Evolutionary conservation across 257 asterid genomes (phyloP).

Genomic region (Penstemon eatonii): DNA sequence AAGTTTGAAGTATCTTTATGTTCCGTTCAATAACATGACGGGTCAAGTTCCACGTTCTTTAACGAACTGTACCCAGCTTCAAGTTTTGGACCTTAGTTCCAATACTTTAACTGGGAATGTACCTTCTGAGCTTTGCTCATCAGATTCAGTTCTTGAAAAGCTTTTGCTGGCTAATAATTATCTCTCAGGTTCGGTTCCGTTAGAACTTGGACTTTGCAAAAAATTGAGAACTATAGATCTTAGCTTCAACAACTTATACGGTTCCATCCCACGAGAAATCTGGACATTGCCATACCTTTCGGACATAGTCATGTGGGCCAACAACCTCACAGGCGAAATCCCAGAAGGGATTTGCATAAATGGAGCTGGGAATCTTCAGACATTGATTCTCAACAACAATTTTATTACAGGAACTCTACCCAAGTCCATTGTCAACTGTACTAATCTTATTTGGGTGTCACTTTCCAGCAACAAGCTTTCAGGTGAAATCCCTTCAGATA

Average conservation of each 20-base stretch:
- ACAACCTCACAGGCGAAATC: constrained; percentile 66
- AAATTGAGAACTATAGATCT: constrained; percentile 64
- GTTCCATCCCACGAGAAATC: constrained; percentile 60
- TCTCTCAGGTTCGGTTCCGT: constrained; percentile 64
- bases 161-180: constrained; percentile 64
- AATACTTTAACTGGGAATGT: constrained; percentile 64
- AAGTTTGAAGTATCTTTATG: constrained; percentile 50
- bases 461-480: constrained; percentile 71
- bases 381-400: constrained; percentile 83
- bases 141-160: constrained; percentile 52
- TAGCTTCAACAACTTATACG: constrained; percentile 72
- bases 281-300: constrained; percentile 72
- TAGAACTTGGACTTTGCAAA: constrained; percentile 61
- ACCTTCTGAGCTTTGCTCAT: constrained; percentile 65
- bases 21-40: constrained; percentile 66
- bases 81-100: constrained; percentile 78
- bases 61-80: constrained; percentile 56
- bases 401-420: constrained; percentile 65
- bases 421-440: constrained; percentile 72
- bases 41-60: constrained; percentile 68
- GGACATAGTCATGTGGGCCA: constrained; percentile 88
- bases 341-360: constrained; percentile 75
- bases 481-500: constrained; percentile 66
- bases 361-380: constrained; percentile 82
- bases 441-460: constrained; percentile 82